phyloP scores from a whole-genome alignment of 2,329 filamentous ascomycete species.

The Botryosphaeria agaves region DNA sequence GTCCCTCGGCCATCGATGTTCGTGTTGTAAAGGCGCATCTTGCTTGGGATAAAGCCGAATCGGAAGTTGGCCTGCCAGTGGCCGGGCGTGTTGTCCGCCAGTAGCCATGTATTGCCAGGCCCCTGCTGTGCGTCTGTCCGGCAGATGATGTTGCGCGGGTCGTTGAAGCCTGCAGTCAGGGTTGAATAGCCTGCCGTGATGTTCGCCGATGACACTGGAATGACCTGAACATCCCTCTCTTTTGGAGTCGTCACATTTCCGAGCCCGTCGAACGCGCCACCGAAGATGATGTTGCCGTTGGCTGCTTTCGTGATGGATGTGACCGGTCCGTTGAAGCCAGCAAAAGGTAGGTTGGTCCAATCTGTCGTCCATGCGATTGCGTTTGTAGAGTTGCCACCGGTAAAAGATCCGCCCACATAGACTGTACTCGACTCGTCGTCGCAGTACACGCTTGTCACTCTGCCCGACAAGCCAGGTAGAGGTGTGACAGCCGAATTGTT shows the following conservation, averaged over 20 bases:
- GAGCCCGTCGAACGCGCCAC: constrained; percentile 73
- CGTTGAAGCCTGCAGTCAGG: constrained; percentile 44
- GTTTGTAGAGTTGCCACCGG: constrained; percentile 66
- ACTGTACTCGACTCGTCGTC: constrained; percentile 62
- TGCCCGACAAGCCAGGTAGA: constrained; percentile 66
- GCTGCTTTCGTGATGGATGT: constrained; percentile 64
- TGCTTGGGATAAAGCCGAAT: constrained; percentile 76
- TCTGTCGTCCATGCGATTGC: constrained; percentile 66
- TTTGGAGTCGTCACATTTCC: constrained; percentile 60
- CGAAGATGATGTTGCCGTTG: constrained; percentile 80
- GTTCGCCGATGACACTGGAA: constrained; percentile 68
- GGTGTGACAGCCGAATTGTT: constrained; percentile 51
- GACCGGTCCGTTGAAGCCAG: constrained; percentile 87
- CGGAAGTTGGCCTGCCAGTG: constrained; percentile 71
- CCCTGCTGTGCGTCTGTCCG: constrained; percentile 49
- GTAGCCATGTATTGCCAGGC: constrained; percentile 65
- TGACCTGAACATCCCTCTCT: constrained; percentile 53
- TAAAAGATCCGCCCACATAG: constrained; percentile 81
- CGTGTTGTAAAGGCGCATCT: constrained; percentile 77
- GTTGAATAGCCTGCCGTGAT: constrained; percentile 51
- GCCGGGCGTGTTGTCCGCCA: constrained; percentile 57
- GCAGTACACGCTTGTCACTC: constrained; percentile 69
- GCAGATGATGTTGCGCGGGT: constrained; percentile 73
- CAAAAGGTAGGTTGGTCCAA: constrained; percentile 74
- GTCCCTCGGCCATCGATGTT: constrained; percentile 70